A percentile compares a stretch with the other conserved stretches of the same genome.
Conservation (phyloP, 495 filamentous ascomycete species). For the Cercophora newfieldiana region DNA sequence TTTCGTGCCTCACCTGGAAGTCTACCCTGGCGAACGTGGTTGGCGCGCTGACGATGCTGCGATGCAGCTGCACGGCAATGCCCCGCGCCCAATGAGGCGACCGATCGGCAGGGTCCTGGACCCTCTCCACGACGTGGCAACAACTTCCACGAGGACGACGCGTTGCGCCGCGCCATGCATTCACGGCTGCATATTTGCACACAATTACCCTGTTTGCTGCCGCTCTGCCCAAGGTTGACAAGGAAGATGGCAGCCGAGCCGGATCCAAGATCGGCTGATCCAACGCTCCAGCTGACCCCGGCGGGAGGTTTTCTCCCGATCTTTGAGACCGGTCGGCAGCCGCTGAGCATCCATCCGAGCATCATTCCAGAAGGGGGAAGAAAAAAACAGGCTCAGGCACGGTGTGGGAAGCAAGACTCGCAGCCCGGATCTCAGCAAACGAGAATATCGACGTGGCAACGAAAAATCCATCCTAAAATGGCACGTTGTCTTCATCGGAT, state of each 20-base stretch:
- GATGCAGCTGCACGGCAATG: conserved; percentile 1
- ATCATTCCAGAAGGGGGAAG: neutral
- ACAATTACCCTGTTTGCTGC: neutral
- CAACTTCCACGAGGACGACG: neutral
- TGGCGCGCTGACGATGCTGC: neutral
- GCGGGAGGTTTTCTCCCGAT: neutral
- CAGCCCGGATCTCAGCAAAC: neutral
- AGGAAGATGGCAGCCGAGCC: neutral
- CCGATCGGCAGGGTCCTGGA: conserved; percentile 1
- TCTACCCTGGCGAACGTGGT: neutral
- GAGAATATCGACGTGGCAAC: neutral
- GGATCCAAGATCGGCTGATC: neutral
- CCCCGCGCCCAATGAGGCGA: neutral
- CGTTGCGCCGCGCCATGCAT: neutral
- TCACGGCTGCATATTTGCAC: neutral
- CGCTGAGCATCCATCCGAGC: neutral
- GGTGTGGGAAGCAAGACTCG: neutral
- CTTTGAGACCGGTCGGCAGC: neutral
- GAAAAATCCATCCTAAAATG: neutral
- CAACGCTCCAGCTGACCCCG: neutral
- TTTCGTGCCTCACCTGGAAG: neutral
- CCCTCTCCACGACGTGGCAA: conserved; percentile 2
- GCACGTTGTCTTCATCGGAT: neutral
- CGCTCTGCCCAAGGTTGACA: neutral
- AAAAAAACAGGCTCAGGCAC: neutral